A percentile compares a stretch with the other conserved stretches of the same genome.
These are phyloP conservation scores for Penicillium subrubescens DNA, from an alignment of 495 filamentous ascomycete genomes.

Conservation along the genomic window DNA sequence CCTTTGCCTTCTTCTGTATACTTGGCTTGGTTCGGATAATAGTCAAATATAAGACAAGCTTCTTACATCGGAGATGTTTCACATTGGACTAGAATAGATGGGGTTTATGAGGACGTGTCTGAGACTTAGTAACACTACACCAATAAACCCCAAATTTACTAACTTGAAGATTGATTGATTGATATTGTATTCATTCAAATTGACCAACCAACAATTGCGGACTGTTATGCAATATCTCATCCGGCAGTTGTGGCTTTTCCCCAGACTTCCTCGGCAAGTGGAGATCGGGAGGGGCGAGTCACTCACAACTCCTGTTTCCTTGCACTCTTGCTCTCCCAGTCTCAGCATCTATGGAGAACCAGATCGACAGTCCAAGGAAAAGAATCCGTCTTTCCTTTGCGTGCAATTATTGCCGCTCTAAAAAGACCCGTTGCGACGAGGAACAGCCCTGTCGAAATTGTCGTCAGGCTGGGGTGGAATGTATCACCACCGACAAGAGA, in stretches of 20 bases:
- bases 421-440: slow-evolving; percentile 22
- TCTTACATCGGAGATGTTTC: not conserved
- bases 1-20: slow-evolving; percentile 1
- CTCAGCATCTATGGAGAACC: not conserved
- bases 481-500: slow-evolving; percentile 19
- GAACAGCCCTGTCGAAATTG: slow-evolving; percentile 19
- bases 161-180: no score
- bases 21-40: not conserved
- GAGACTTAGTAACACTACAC: not conserved
- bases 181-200: no score
- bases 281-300: not conserved
- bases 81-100: not conserved
- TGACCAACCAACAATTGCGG: not conserved
- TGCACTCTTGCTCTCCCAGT: not conserved
- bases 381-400: slow-evolving; percentile 17
- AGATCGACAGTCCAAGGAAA: not conserved
- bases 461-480: slow-evolving; percentile 12
- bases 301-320: not conserved
- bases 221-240: not conserved
- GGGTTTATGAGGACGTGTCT: not conserved
- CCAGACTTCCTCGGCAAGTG: slow-evolving; percentile 1
- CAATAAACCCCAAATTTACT: not conserved
- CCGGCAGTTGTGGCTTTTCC: not conserved
- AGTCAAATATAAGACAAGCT: not conserved
- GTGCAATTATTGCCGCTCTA: slow-evolving; percentile 17